Evolutionary conservation across 345 rosid species (phyloP).

Genomic region (Brassica juncea): DNA sequence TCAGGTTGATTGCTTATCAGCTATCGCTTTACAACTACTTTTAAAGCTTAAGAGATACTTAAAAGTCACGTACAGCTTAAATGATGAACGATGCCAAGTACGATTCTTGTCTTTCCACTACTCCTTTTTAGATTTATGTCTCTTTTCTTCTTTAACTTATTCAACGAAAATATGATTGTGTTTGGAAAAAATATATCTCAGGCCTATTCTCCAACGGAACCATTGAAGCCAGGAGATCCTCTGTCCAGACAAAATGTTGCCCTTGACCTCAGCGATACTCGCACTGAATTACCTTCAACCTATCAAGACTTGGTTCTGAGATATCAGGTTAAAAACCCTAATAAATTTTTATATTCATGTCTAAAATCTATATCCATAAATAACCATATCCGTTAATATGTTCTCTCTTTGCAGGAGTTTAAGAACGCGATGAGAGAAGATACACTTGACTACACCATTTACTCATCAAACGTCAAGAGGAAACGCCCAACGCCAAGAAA

Average conservation of each 20-base stretch:
- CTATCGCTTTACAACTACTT: constrained; percentile 85
- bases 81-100: constrained; percentile 97
- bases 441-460: constrained; percentile 68
- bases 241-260: constrained; percentile 74
- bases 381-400: not conserved
- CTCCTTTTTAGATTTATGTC: not conserved
- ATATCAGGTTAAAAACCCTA: constrained; percentile 67
- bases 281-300: constrained; percentile 55
- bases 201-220: constrained; percentile 89
- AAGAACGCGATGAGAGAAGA: constrained; percentile 89
- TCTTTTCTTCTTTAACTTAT: not conserved
- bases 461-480: constrained; percentile 80
- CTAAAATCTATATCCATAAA: not conserved
- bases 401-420: constrained; percentile 59
- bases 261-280: constrained; percentile 62
- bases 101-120: not conserved
- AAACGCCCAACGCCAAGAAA: constrained; percentile 59
- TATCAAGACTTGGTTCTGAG: constrained; percentile 67
- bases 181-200: constrained; percentile 16
- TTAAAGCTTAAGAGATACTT: constrained; percentile 89
- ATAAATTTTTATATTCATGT: not conserved
- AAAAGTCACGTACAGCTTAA: constrained; percentile 77
- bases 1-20: constrained; percentile 77
- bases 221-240: constrained; percentile 70
- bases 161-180: constrained; percentile 1